These are phyloP conservation scores for Microbotryum intermedium DNA, from an alignment of 1,284 basidiomycete species.

Conservation along the genomic window DNA sequence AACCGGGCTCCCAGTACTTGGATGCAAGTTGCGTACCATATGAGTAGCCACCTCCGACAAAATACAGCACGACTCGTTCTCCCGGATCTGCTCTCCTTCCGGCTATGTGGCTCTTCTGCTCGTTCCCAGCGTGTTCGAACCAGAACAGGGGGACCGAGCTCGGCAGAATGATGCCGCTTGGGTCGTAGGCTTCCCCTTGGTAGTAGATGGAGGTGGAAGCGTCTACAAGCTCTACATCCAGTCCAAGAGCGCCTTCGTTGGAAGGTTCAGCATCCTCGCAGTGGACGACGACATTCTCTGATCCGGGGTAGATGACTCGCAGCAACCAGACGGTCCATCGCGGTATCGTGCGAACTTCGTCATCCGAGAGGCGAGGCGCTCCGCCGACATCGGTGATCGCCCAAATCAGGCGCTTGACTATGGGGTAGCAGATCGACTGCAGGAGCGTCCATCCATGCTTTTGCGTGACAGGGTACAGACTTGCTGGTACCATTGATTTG, in stretches of 20 bases:
- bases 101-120: not conserved
- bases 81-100: not conserved
- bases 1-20: not conserved
- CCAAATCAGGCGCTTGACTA: slow-evolving; percentile 28
- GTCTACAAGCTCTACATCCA: slow-evolving; percentile 2
- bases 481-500: not conserved
- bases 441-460: slow-evolving; percentile 15
- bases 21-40: slow-evolving; percentile 3
- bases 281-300: not conserved
- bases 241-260: not conserved
- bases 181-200: slow-evolving; percentile 18
- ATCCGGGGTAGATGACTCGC: too few species aligned
- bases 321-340: too few species aligned
- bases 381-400: slow-evolving; percentile 16
- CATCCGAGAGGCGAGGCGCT: not conserved
- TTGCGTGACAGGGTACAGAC: not conserved
- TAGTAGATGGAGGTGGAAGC: not conserved
- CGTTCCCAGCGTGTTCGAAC: slow-evolving; percentile 19
- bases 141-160: slow-evolving; percentile 28
- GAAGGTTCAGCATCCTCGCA: not conserved
- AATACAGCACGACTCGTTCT: slow-evolving; percentile 26
- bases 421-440: slow-evolving; percentile 26
- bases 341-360: not conserved
- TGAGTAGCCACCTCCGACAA: slow-evolving; percentile 30
- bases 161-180: slow-evolving; percentile 4